Conservation (phyloP, 2,329 filamentous ascomycete species). For the Emergomyces orientalis region DNA sequence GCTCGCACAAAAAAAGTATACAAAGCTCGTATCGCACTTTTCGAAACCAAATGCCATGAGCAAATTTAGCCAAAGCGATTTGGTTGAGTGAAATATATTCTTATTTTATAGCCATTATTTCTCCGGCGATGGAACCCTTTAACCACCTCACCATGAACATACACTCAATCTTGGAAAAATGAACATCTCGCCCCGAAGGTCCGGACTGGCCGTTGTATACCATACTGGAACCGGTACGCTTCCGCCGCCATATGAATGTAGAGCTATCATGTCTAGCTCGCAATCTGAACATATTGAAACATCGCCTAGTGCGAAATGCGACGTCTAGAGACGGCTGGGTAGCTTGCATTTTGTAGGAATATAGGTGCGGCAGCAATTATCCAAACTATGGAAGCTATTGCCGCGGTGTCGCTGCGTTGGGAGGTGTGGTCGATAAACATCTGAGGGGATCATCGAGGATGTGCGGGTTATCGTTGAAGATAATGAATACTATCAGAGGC, state of each 20-base stretch:
- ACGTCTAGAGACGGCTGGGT: constrained; percentile 3
- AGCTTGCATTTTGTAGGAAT: constrained; percentile 13
- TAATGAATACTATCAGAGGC: constrained; percentile 23
- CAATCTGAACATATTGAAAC: too few species aligned
- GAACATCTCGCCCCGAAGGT: too few species aligned
- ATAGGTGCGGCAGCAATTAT: not conserved
- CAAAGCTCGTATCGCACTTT: too few species aligned
- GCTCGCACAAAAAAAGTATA: too few species aligned
- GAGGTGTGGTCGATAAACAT: constrained; percentile 19
- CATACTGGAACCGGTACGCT: too few species aligned
- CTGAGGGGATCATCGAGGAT: constrained; percentile 17
- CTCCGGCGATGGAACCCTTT: not conserved
- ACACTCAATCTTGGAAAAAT: not conserved
- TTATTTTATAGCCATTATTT: not conserved
- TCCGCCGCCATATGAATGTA: too few species aligned
- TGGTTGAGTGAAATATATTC: too few species aligned
- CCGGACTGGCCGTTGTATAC: too few species aligned
- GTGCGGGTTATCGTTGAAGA: constrained; percentile 23
- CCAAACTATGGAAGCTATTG: constrained; percentile 19
- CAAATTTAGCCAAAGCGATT: too few species aligned
- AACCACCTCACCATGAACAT: not conserved
- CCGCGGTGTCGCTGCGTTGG: constrained; percentile 18
- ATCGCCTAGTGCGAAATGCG: not conserved
- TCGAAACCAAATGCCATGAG: too few species aligned
- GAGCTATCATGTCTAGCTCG: too few species aligned